Percentiles rank a stretch among this genome's conserved stretches.
Conservation (phyloP, 2,329 filamentous ascomycete genomes). For the Fusarium sp. region DNA sequence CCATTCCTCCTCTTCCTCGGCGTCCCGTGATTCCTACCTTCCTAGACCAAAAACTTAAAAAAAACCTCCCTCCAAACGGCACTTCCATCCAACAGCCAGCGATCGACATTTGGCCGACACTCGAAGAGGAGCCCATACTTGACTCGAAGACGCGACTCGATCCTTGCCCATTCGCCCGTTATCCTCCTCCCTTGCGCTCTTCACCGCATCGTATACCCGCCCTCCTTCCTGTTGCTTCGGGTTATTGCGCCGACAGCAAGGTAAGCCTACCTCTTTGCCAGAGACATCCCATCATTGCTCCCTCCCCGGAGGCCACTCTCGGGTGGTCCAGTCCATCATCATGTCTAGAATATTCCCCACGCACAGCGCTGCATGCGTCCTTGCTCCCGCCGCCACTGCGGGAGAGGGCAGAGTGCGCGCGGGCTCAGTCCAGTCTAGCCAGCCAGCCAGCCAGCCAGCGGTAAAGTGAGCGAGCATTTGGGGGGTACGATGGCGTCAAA, state of each 20-base stretch:
- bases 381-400: background rate
- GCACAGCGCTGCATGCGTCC: background rate
- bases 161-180: constrained; percentile 1
- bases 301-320: constrained; percentile 5
- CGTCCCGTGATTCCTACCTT: background rate
- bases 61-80: background rate
- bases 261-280: constrained; percentile 22
- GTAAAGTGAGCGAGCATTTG: constrained; percentile 2
- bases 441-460: background rate
- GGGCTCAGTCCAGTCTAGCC: background rate
- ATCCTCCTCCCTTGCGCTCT: background rate
- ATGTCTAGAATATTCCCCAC: constrained; percentile 1
- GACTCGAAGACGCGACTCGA: constrained; percentile 21
- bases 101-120: constrained; percentile 33
- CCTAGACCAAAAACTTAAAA: background rate
- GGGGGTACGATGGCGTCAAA: constrained; percentile 32
- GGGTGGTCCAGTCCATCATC: background rate
- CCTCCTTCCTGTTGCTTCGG: background rate
- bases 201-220: constrained; percentile 9
- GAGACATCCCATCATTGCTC: constrained; percentile 2
- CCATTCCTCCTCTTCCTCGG: background rate
- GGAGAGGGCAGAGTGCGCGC: background rate
- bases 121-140: constrained; percentile 7
- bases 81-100: background rate
- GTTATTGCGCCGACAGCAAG: constrained; percentile 16